Conservation (phyloP, 1,284 basidiomycete genomes). For the Phellopilus nigrolimitatus region DNA sequence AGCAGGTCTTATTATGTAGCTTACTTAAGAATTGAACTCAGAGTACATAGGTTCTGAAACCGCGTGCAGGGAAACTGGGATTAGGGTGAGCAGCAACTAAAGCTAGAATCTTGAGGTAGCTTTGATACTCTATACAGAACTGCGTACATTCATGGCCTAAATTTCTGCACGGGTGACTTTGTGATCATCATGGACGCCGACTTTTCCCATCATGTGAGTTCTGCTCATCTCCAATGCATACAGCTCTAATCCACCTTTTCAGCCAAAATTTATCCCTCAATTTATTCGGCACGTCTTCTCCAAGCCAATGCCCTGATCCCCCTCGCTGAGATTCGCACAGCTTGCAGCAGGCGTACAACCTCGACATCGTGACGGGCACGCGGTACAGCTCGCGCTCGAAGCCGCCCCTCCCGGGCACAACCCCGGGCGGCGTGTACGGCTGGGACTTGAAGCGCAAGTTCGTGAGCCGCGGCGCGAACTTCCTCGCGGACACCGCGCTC, state of each 20-base stretch:
- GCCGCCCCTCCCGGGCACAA: conserved; percentile 45
- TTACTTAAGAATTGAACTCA: background rate
- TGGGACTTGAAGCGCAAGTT: conserved; percentile 88
- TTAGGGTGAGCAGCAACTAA: conserved; percentile 54
- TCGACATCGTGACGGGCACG: conserved; percentile 91
- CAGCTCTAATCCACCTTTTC: background rate
- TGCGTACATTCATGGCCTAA: conserved; percentile 88
- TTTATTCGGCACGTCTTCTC: conserved; percentile 61
- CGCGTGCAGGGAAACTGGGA: conserved; percentile 84
- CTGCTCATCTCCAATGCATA: background rate
- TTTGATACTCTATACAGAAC: conserved; percentile 48
- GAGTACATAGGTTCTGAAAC: conserved; percentile 61
- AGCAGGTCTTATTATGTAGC: conserved; percentile 25
- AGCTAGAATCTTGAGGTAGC: background rate
- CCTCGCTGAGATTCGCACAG: conserved; percentile 33
- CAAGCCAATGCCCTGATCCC: conserved; percentile 9
- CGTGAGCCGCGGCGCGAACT: conserved; percentile 83
- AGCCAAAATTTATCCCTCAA: conserved; percentile 90
- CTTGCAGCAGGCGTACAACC: conserved; percentile 72
- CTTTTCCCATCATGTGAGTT: conserved; percentile 86
- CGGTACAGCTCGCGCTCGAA: conserved; percentile 65
- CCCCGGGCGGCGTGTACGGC: conserved; percentile 80
- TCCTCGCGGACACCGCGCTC: conserved; percentile 77
- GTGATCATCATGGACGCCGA: conserved; percentile 97
- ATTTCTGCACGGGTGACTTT: conserved; percentile 87